Evolutionary conservation across 176 grass and related monocot genomes (phyloP).

Genomic region (Panicum miliaceum): DNA sequence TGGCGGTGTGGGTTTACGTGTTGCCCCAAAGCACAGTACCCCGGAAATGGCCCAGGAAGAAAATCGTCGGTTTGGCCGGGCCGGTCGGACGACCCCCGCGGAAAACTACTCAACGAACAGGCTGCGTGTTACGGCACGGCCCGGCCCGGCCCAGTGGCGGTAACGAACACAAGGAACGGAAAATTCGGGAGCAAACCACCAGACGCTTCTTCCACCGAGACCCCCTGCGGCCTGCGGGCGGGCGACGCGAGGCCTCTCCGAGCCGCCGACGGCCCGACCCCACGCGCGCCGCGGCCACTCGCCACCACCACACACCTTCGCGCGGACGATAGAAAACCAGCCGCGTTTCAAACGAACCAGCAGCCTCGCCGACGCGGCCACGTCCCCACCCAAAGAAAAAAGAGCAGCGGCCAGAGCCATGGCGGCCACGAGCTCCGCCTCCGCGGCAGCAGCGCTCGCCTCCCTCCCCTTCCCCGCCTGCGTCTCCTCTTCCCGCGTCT

Average conservation of each 20-base stretch:
- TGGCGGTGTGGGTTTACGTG: too few relatives aligned
- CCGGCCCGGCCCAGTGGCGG: neutral
- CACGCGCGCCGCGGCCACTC: neutral
- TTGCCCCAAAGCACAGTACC: neutral
- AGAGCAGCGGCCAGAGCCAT: constrained; percentile 33
- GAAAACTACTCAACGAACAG: neutral
- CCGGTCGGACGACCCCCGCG: too few relatives aligned
- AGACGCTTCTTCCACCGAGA: constrained; percentile 27
- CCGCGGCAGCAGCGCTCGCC: constrained; percentile 21
- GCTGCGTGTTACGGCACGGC: too few relatives aligned
- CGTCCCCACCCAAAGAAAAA: constrained; percentile 14
- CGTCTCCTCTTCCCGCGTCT: constrained; percentile 22
- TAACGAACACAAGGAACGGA: neutral
- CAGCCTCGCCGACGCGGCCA: constrained; percentile 40
- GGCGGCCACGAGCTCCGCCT: constrained; percentile 63
- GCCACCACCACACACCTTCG: constrained; percentile 19
- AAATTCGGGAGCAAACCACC: neutral
- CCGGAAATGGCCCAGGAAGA: neutral
- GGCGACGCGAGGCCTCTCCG: neutral
- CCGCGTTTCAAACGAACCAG: neutral
- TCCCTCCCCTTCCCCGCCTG: constrained; percentile 30
- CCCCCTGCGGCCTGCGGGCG: too few relatives aligned
- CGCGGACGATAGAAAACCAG: neutral
- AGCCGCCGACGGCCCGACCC: neutral
- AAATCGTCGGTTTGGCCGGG: too few relatives aligned